These are phyloP conservation scores for Lojkania enalia DNA, from an alignment of 2,329 filamentous ascomycete genomes.

Conservation along the genomic window DNA sequence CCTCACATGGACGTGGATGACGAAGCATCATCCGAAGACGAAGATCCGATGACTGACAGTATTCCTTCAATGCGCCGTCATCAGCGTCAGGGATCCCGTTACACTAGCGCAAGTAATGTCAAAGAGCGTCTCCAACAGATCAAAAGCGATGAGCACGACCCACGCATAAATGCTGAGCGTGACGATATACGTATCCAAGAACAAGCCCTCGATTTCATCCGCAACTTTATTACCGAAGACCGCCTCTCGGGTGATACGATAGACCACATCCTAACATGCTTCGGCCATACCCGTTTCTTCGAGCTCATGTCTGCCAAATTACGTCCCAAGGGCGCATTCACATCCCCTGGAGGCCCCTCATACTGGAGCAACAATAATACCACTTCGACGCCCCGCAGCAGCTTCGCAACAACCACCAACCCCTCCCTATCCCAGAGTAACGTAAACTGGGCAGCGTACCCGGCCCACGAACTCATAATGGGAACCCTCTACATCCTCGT, in stretches of 20 bases:
- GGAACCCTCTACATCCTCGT: constrained; percentile 81
- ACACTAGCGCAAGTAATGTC: constrained; percentile 39
- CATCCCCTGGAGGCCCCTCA: constrained; percentile 17
- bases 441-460: constrained; percentile 35
- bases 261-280: constrained; percentile 74
- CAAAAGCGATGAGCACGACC: constrained; percentile 69
- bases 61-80: constrained; percentile 45
- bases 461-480: constrained; percentile 67
- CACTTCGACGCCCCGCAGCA: constrained; percentile 57
- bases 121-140: constrained; percentile 49
- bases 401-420: constrained; percentile 55
- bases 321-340: constrained; percentile 50
- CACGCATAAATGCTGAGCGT: constrained; percentile 67
- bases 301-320: constrained; percentile 80
- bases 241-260: constrained; percentile 69
- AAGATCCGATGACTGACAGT: constrained; percentile 51
- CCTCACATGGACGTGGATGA: constrained; percentile 49
- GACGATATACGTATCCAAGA: constrained; percentile 88
- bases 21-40: constrained; percentile 38
- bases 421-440: constrained; percentile 54
- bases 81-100: constrained; percentile 42
- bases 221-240: constrained; percentile 78
- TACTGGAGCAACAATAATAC: constrained; percentile 54
- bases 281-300: constrained; percentile 79
- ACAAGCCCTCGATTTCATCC: constrained; percentile 84